phyloP scores from a whole-genome alignment of 1,284 basidiomycete species.

The Ustilago hordei region DNA sequence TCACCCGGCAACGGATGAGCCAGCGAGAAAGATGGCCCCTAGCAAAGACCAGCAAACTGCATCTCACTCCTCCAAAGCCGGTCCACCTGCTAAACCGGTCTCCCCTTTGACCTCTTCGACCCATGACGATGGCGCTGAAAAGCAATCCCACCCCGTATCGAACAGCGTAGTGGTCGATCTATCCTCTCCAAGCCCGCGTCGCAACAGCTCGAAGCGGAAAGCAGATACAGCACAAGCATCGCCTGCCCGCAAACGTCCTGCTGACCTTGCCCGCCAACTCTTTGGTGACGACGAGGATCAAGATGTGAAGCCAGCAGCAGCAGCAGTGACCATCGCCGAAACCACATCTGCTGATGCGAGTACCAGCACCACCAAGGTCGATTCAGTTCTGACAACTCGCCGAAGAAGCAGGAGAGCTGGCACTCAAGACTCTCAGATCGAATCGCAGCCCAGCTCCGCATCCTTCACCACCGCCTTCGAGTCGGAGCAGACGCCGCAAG shows the following conservation, averaged over 20 bases:
- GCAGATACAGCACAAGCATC: conserved; percentile 11
- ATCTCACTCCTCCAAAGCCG: not conserved
- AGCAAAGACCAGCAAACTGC: conserved; percentile 18
- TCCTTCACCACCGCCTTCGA: conserved; percentile 32
- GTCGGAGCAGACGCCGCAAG: not conserved
- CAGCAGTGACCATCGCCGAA: not conserved
- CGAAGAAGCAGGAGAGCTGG: conserved; percentile 31
- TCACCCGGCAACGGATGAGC: conserved; percentile 9
- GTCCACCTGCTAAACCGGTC: not conserved
- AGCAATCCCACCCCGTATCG: not conserved
- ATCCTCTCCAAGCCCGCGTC: not conserved
- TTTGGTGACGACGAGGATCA: conserved; percentile 23
- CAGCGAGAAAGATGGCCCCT: conserved; percentile 17
- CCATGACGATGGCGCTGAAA: not conserved
- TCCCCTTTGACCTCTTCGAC: not conserved
- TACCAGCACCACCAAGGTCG: conserved; percentile 1
- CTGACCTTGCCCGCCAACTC: conserved; percentile 27
- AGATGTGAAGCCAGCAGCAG: conserved; percentile 6
- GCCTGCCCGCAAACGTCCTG: not conserved
- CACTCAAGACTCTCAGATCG: conserved; percentile 21
- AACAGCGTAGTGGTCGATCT: not conserved
- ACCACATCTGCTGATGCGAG: not conserved
- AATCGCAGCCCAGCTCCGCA: conserved; percentile 29
- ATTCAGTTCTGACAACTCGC: conserved; percentile 11
- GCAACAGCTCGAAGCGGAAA: conserved; percentile 5